Evolutionary conservation across 225 moss, liverwort and hornwort species (phyloP).

Genomic region (Physcomitrellopsis africana): DNA sequence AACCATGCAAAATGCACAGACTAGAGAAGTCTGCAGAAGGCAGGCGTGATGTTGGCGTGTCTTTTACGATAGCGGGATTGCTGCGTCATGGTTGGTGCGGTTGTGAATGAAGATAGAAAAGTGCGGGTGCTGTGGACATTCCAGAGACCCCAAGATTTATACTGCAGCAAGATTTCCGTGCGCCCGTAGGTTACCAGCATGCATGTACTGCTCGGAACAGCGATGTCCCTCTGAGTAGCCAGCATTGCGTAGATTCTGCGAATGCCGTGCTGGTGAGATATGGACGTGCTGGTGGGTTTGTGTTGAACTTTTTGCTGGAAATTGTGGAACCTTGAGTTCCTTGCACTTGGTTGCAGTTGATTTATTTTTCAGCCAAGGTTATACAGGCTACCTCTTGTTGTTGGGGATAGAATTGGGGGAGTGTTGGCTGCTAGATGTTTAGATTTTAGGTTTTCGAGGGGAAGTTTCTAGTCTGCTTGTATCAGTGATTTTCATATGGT

Average conservation of each 20-base stretch:
- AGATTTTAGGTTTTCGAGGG: neutral
- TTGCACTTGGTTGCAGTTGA: too few species aligned
- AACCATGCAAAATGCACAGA: conserved; percentile 15
- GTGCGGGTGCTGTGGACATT: neutral
- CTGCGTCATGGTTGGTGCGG: neutral
- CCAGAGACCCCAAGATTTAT: conserved; percentile 3
- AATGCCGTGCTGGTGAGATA: too few species aligned
- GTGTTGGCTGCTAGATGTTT: neutral
- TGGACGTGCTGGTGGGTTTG: too few species aligned
- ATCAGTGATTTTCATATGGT: neutral
- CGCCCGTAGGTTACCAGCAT: conserved; percentile 7
- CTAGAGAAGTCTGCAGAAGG: conserved; percentile 27
- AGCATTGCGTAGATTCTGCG: too few species aligned
- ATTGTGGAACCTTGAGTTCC: too few species aligned
- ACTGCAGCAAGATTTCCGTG: neutral
- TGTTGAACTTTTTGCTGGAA: too few species aligned
- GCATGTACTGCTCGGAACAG: neutral
- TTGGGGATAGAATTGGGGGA: neutral
- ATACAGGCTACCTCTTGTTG: neutral
- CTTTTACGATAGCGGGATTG: conserved; percentile 28
- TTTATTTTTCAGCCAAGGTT: too few species aligned
- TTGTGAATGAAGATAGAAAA: neutral
- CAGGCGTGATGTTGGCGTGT: conserved; percentile 28
- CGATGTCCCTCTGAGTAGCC: too few species aligned
- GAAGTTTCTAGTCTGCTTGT: neutral